A percentile compares a stretch with the other conserved stretches of the same genome.
These are phyloP conservation scores for Podaxis sp. DNA, from an alignment of 768 basidiomycete species.

Conservation along the genomic window DNA sequence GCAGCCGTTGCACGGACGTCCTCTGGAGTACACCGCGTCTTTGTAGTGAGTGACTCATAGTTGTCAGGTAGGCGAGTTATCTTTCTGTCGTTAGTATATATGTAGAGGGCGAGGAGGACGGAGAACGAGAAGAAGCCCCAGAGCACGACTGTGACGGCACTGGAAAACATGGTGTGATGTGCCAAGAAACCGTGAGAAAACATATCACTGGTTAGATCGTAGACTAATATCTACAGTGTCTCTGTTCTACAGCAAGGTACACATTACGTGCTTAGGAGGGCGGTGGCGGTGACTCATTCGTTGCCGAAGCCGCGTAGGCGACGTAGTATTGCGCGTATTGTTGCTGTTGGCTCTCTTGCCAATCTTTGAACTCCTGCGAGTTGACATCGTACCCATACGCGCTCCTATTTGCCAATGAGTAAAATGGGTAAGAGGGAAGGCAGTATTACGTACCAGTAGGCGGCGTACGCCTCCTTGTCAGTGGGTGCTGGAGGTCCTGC, in stretches of 20 bases:
- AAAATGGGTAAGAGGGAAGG: background rate
- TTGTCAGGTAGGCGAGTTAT: conserved; percentile 50
- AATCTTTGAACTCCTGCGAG: conserved; percentile 77
- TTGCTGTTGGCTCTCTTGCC: conserved; percentile 73
- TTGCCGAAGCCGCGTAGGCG: conserved; percentile 36
- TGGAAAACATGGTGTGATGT: background rate
- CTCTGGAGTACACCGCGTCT: conserved; percentile 43
- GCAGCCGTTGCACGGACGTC: conserved; percentile 39
- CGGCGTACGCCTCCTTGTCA: conserved; percentile 55
- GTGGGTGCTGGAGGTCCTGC: conserved; percentile 39
- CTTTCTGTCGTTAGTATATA: conserved; percentile 50
- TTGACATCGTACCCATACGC: conserved; percentile 88
- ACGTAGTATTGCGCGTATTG: conserved; percentile 77
- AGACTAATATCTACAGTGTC: conserved; percentile 13
- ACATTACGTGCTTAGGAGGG: conserved; percentile 35
- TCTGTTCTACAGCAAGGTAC: conserved; percentile 18
- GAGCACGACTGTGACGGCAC: background rate
- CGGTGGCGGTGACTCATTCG: conserved; percentile 32
- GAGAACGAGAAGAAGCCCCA: background rate
- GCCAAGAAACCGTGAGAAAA: background rate
- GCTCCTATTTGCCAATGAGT: conserved; percentile 48
- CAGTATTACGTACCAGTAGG: conserved; percentile 42
- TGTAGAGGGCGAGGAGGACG: conserved; percentile 29
- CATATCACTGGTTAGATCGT: background rate
- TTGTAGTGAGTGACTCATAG: conserved; percentile 49